Conservation (phyloP, 345 rosid genomes). For the Murraya paniculata region DNA sequence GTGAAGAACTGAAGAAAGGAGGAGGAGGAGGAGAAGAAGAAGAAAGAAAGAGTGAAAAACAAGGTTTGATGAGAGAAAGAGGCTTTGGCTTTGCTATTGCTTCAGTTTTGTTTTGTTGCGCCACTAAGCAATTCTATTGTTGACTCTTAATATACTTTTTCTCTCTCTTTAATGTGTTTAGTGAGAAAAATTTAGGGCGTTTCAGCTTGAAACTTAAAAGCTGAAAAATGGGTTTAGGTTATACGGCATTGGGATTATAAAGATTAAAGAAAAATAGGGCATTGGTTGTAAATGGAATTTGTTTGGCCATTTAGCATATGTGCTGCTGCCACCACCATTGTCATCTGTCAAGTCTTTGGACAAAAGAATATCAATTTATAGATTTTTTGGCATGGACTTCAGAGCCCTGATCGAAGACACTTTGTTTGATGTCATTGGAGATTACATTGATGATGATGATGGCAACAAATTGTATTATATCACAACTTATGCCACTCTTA, state of each 20-base stretch:
- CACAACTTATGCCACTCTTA: too few relatives aligned
- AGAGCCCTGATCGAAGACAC: conserved; percentile 24
- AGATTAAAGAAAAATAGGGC: conserved; percentile 8
- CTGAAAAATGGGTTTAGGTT: background rate
- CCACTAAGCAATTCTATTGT: conserved; percentile 9
- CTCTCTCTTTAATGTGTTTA: background rate
- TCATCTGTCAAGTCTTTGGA: conserved; percentile 4
- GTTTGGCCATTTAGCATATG: conserved; percentile 29
- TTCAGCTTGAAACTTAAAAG: too few relatives aligned
- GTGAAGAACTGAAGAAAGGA: background rate
- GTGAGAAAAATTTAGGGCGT: too few relatives aligned
- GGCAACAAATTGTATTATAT: too few relatives aligned
- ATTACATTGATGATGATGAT: background rate
- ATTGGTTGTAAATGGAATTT: conserved; percentile 40
- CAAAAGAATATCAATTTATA: background rate
- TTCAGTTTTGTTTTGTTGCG: conserved; percentile 29
- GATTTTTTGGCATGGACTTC: conserved; percentile 38
- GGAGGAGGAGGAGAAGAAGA: background rate
- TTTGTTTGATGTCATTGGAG: conserved; percentile 32
- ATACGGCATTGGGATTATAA: conserved; percentile 27
- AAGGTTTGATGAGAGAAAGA: conserved; percentile 18
- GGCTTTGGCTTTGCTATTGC: conserved; percentile 7
- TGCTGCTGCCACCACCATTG: conserved; percentile 9
- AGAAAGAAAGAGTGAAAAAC: conserved; percentile 35
- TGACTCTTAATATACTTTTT: background rate